These are phyloP conservation scores for Cyclanthera cordifolia DNA, from an alignment of 306 rosid genomes.

Conservation along the genomic window DNA sequence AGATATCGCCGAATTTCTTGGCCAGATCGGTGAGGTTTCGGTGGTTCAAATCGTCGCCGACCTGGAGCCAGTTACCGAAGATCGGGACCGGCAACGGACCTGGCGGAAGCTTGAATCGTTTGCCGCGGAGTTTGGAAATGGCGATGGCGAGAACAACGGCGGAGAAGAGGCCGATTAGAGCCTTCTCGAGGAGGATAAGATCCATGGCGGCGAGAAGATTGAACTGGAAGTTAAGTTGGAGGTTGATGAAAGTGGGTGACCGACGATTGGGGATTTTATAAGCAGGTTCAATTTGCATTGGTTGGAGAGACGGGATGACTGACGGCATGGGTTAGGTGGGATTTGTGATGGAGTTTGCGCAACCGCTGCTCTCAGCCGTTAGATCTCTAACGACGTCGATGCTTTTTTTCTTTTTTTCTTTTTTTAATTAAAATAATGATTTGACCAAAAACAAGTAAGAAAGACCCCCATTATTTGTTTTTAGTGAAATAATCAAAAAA, in stretches of 20 bases:
- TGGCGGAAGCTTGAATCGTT: constrained; percentile 71
- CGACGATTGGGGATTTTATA: not conserved
- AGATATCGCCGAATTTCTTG: constrained; percentile 59
- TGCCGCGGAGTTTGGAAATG: constrained; percentile 56
- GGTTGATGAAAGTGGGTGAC: not conserved
- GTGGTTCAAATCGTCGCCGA: constrained; percentile 90
- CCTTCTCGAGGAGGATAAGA: constrained; percentile 71
- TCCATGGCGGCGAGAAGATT: constrained; percentile 33
- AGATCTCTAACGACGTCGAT: not conserved
- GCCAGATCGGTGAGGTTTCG: constrained; percentile 68
- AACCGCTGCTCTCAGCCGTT: not conserved
- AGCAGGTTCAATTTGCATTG: not conserved
- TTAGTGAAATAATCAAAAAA: no score
- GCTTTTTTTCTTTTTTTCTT: no score
- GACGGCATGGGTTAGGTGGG: constrained; percentile 9
- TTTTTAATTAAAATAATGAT: no score
- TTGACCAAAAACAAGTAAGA: no score
- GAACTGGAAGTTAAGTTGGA: not conserved
- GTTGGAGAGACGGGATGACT: constrained; percentile 2
- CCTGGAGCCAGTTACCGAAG: constrained; percentile 91
- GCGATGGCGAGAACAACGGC: constrained; percentile 37
- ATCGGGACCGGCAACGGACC: constrained; percentile 69
- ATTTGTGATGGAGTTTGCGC: not conserved
- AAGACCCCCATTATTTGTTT: no score
- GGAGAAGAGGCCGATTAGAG: constrained; percentile 49